Conservation (phyloP, 2,329 filamentous ascomycete genomes). For the Sarocladiaceae sp. region DNA sequence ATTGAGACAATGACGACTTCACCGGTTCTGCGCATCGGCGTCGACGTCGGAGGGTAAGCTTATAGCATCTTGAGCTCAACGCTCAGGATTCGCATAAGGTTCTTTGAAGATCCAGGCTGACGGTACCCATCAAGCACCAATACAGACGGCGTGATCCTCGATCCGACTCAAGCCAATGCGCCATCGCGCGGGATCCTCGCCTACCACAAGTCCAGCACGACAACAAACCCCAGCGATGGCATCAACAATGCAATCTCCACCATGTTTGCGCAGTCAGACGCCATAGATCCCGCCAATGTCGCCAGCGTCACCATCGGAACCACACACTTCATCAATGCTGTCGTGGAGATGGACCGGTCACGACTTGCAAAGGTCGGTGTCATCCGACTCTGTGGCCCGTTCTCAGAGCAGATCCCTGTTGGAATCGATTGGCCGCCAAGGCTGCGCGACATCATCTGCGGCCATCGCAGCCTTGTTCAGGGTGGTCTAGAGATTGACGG, state of each 20-base stretch:
- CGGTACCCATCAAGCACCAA: slow-evolving; percentile 33
- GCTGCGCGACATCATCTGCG: slow-evolving; percentile 33
- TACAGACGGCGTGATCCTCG: slow-evolving; percentile 46
- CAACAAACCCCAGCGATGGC: slow-evolving; percentile 38
- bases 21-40: slow-evolving; percentile 26
- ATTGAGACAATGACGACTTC: slow-evolving; percentile 11
- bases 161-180: slow-evolving; percentile 29
- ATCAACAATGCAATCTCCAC: slow-evolving; percentile 37
- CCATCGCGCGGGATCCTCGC: slow-evolving; percentile 37
- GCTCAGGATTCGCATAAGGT: not conserved
- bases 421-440: slow-evolving; percentile 38
- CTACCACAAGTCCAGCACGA: slow-evolving; percentile 44
- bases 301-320: slow-evolving; percentile 43
- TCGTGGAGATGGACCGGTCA: slow-evolving; percentile 37
- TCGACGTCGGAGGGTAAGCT: slow-evolving; percentile 30
- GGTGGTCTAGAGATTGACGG: slow-evolving; percentile 44
- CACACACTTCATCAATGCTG: slow-evolving; percentile 43
- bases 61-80: not conserved
- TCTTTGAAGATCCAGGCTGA: not conserved
- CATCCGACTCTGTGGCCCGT: slow-evolving; percentile 38
- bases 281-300: not conserved
- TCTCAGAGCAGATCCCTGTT: slow-evolving; percentile 36
- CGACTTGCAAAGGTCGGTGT: slow-evolving; percentile 39
- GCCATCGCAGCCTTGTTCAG: slow-evolving; percentile 33
- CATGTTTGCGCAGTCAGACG: slow-evolving; percentile 27